Evolutionary conservation across 129 eudicot species (phyloP), one percentile per base, ranked within the genome.

Genomic region (Centaurea solstitialis): DNA sequence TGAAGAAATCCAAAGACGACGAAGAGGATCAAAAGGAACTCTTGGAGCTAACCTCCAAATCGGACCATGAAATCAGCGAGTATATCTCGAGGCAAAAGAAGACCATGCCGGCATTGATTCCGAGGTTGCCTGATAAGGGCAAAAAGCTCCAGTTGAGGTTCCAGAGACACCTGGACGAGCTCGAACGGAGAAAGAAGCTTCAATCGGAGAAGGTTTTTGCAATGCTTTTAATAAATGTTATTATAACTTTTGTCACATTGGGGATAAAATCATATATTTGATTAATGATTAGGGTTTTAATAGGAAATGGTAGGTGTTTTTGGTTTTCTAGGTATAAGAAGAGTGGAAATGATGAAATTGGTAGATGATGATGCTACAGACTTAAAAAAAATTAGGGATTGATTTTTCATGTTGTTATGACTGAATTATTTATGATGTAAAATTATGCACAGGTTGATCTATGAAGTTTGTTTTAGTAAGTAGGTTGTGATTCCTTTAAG

Each of bases 51-150:
- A 22, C 6, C 24, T 0, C 15, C 1, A 38, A 76, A 65, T 20
- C 83, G 2, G 83, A 82, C 1, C 26, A 18, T 8, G 75, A 76
- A 11, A 78, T 88, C 3, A 33, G 3, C 4, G 62, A 68, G 4
- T 3, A 13, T 39, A 65, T 76, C n/a, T 62, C 21, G 3, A 73
- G 78, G 35, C 0, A 0, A 0, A 81, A 21, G 39, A 3, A 1
- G 0, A 71, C 1, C 6, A 65, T 57, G 10, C 13, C 0, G 3
- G 0, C 5, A 6, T 2, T 68, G 9, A 18, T 26, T 64, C 5
- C 5, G 5, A 80, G 10, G 7, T 62, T 86, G 79, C 68, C 78
- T 17, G 93, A 89, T 40, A 82, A 80, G 10, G 93, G 93, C 62
- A 84, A 72, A 10, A 89, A 86, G 70, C 53, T 86, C 9, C 37